These are phyloP conservation scores for Eremochloa ophiuroides DNA, from an alignment of 176 grass and related monocot species.

Conservation along the genomic window DNA sequence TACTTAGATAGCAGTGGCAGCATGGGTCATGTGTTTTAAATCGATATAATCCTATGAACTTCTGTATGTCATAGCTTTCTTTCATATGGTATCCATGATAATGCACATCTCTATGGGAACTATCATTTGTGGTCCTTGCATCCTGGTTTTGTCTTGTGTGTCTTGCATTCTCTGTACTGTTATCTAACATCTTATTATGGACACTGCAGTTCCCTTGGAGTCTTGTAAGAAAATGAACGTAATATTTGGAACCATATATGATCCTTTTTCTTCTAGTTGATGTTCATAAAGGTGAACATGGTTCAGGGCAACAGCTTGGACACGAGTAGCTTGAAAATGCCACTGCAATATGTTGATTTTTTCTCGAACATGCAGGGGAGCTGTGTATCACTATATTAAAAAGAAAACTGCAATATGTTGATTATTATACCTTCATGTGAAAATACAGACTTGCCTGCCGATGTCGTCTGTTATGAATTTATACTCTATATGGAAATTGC, in stretches of 20 bases:
- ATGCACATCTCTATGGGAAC: neutral
- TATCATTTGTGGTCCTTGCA: neutral
- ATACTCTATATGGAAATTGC: slow-evolving; percentile 3
- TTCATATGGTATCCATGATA: neutral
- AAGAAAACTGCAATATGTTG: neutral
- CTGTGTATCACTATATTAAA: neutral
- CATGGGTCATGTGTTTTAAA: neutral
- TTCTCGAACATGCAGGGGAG: neutral
- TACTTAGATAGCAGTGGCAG: neutral
- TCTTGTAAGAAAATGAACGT: neutral
- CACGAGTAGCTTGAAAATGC: neutral
- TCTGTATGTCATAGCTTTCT: neutral
- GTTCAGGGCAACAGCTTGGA: neutral
- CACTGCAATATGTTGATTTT: neutral
- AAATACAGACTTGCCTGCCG: neutral
- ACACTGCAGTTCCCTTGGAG: neutral
- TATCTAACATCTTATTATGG: slow-evolving; percentile 7
- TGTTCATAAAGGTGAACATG: neutral
- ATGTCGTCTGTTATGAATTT: slow-evolving; percentile 3
- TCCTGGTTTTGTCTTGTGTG: neutral
- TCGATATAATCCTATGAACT: neutral
- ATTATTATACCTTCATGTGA: neutral
- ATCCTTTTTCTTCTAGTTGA: neutral
- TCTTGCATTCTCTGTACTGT: neutral
- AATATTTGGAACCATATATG: neutral